phyloP scores from a whole-genome alignment of 306 rosid genomes.

The Fagus crenata region DNA sequence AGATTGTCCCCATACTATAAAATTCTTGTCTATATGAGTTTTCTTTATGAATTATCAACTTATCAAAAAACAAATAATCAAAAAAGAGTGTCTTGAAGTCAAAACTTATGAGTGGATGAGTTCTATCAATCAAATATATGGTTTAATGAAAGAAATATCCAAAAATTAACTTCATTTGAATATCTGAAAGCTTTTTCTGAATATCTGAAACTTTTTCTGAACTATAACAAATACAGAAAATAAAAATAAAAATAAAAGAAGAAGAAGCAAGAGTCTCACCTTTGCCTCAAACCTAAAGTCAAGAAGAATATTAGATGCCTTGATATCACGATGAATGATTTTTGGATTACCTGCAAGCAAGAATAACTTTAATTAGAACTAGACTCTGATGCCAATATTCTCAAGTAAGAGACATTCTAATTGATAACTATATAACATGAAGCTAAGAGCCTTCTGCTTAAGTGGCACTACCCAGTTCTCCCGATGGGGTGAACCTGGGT shows the following conservation, averaged over 20 bases:
- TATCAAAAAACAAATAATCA: not conserved
- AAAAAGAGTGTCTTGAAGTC: not conserved
- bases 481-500: too few species aligned
- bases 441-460: too few species aligned
- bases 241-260: not conserved
- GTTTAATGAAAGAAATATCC: not conserved
- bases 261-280: conserved; percentile 29
- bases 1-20: too few species aligned
- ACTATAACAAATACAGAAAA: not conserved
- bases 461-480: too few species aligned
- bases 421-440: too few species aligned
- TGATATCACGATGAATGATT: conserved; percentile 71
- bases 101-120: not conserved
- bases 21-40: too few species aligned
- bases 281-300: conserved; percentile 55
- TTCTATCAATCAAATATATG: not conserved
- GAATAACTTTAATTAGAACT: conserved; percentile 18
- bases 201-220: not conserved
- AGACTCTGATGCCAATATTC: not conserved
- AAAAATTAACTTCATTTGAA: not conserved
- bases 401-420: not conserved
- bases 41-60: not conserved
- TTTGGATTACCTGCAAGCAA: conserved; percentile 49
- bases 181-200: not conserved
- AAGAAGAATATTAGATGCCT: conserved; percentile 68